These are phyloP conservation scores for Aegilops sharonensis DNA, from an alignment of 176 grass and related monocot genomes.

Conservation along the genomic window DNA sequence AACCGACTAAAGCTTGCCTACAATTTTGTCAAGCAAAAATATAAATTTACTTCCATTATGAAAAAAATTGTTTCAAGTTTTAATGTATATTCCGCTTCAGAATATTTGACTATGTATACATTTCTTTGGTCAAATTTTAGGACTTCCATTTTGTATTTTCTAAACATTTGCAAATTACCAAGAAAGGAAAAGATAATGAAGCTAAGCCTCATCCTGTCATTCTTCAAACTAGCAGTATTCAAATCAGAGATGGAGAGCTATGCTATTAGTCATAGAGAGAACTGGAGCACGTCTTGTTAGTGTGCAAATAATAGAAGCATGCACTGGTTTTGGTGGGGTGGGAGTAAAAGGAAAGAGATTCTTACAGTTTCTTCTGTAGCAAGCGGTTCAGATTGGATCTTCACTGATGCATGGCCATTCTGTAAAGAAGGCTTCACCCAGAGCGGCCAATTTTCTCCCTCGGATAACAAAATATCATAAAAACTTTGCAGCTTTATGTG, in stretches of 20 bases:
- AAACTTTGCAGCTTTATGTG: constrained; percentile 57
- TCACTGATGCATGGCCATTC: constrained; percentile 25
- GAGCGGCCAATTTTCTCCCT: constrained; percentile 75
- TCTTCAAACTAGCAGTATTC: too few relatives aligned
- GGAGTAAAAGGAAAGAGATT: not conserved
- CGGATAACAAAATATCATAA: constrained; percentile 63
- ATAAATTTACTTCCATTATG: not conserved
- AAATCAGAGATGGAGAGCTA: too few relatives aligned
- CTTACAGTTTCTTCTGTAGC: constrained; percentile 1
- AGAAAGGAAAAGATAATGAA: not conserved
- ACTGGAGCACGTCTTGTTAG: not conserved
- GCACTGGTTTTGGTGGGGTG: not conserved
- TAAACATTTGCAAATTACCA: not conserved
- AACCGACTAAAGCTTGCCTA: not conserved
- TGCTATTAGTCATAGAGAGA: not conserved
- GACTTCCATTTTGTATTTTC: not conserved
- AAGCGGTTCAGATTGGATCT: not conserved
- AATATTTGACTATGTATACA: not conserved
- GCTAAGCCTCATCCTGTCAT: not conserved
- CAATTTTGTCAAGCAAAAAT: not conserved
- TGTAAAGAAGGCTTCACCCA: constrained; percentile 61
- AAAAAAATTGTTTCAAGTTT: not conserved
- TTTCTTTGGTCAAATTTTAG: not conserved
- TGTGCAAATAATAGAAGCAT: not conserved
- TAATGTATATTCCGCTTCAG: not conserved